Evolutionary conservation across 2,329 filamentous ascomycete genomes (phyloP).

Genomic region (Furcasterigmium furcatum): DNA sequence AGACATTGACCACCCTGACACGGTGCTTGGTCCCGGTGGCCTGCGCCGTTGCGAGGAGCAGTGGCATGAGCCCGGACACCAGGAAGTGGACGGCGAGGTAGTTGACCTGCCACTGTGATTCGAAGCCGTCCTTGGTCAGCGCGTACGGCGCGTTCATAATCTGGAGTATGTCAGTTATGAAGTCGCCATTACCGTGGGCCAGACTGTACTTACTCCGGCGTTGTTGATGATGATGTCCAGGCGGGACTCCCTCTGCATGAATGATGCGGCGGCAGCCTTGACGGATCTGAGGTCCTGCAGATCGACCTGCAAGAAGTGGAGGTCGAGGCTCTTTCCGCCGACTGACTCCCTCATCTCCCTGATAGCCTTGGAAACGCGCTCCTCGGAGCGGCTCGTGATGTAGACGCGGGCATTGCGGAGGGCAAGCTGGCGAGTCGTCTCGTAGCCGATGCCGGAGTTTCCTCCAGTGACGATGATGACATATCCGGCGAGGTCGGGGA

Average conservation of each 20-base stretch:
- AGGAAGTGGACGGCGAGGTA: background rate
- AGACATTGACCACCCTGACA: constrained; percentile 18
- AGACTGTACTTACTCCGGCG: too few relatives aligned
- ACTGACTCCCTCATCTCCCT: constrained; percentile 8
- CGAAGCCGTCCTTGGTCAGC: background rate
- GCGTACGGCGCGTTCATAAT: background rate
- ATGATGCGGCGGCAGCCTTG: constrained; percentile 11
- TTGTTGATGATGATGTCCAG: constrained; percentile 19
- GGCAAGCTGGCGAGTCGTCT: constrained; percentile 16
- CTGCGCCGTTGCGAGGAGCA: background rate
- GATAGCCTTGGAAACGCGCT: constrained; percentile 16
- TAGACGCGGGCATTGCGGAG: constrained; percentile 15
- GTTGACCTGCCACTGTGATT: background rate
- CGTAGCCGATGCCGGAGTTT: constrained; percentile 18
- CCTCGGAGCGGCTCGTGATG: constrained; percentile 15
- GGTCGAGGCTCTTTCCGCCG: constrained; percentile 10
- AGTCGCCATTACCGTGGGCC: too few relatives aligned
- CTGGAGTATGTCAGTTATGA: too few relatives aligned
- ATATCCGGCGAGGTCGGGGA: constrained; percentile 15
- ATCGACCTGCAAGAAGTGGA: constrained; percentile 17
- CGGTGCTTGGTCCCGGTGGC: constrained; percentile 6
- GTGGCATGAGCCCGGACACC: background rate
- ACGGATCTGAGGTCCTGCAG: constrained; percentile 16
- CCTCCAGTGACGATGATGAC: constrained; percentile 18
- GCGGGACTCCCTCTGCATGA: constrained; percentile 11